phyloP scores from a whole-genome alignment of 2,329 filamentous ascomycete species.

The Juglanconis oblonga region DNA sequence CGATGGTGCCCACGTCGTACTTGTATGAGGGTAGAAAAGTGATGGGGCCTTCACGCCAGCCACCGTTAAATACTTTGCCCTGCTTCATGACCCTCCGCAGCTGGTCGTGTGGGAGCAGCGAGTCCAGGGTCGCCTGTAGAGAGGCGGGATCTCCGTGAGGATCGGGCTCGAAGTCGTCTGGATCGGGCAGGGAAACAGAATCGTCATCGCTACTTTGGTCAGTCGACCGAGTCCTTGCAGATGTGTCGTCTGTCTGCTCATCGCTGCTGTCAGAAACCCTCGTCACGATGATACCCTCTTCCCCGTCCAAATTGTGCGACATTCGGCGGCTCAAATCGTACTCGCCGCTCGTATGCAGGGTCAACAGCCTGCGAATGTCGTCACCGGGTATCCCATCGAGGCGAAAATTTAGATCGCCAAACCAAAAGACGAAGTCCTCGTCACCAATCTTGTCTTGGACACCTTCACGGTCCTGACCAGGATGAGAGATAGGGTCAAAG shows the following conservation, averaged over 20 bases:
- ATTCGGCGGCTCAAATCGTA: constrained; percentile 56
- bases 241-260: constrained; percentile 39
- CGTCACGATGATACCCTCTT: constrained; percentile 50
- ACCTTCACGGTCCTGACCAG: constrained; percentile 59
- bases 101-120: constrained; percentile 86
- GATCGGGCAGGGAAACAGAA: constrained; percentile 51
- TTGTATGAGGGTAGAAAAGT: constrained; percentile 94
- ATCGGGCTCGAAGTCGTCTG: constrained; percentile 65
- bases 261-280: constrained; percentile 41
- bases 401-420: constrained; percentile 93
- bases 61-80: constrained; percentile 82
- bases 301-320: constrained; percentile 37
- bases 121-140: constrained; percentile 82
- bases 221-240: constrained; percentile 25
- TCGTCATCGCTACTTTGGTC: constrained; percentile 34
- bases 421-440: constrained; percentile 94
- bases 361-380: constrained; percentile 81
- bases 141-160: constrained; percentile 77
- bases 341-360: constrained; percentile 77
- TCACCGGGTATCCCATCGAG: constrained; percentile 84
- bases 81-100: constrained; percentile 69
- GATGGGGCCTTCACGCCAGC: constrained; percentile 87
- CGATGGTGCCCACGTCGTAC: constrained; percentile 92
- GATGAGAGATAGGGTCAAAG: constrained; percentile 70
- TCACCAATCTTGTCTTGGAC: constrained; percentile 72